Evolutionary conservation across 1,139 yeast species (phyloP).

Genomic region (Scheffersomyces segobiensis): DNA sequence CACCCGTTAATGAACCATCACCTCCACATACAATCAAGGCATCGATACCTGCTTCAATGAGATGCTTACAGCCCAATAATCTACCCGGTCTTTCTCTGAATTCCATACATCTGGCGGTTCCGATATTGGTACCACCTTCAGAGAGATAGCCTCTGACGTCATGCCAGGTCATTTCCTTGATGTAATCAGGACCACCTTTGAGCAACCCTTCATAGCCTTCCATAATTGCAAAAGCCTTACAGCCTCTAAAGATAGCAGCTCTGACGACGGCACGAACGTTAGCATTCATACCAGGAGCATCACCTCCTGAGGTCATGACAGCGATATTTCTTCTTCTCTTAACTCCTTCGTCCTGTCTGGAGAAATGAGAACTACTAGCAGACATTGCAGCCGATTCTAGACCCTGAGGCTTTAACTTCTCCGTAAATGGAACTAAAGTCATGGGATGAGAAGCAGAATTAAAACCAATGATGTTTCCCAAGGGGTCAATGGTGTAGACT

Average conservation of each 20-base stretch:
- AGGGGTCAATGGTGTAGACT: slow-evolving; percentile 65
- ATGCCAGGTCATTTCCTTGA: slow-evolving; percentile 82
- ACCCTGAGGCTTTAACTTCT: slow-evolving; percentile 15
- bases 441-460: slow-evolving; percentile 60
- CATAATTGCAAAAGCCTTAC: slow-evolving; percentile 90
- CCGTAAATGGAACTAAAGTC: slow-evolving; percentile 48
- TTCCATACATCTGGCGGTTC: slow-evolving; percentile 90
- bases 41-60: slow-evolving; percentile 87
- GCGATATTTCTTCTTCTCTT: slow-evolving; percentile 60
- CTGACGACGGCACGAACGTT: slow-evolving; percentile 93
- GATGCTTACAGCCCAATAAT: slow-evolving; percentile 75
- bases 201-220: slow-evolving; percentile 97
- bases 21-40: slow-evolving; percentile 98
- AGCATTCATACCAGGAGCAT: slow-evolving; percentile 98
- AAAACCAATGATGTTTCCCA: slow-evolving; percentile 69
- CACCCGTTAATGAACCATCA: slow-evolving; percentile 97
- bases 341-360: slow-evolving; percentile 11
- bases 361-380: slow-evolving; percentile 15
- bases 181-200: slow-evolving; percentile 68
- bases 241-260: slow-evolving; percentile 83
- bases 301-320: slow-evolving; percentile 98
- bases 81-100: slow-evolving; percentile 87
- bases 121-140: slow-evolving; percentile 92
- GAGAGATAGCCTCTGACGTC: slow-evolving; percentile 92
- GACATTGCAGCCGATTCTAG: slow-evolving; percentile 9